Conservation (phyloP, 1,284 basidiomycete species). For the Thecaphora frezii region DNA sequence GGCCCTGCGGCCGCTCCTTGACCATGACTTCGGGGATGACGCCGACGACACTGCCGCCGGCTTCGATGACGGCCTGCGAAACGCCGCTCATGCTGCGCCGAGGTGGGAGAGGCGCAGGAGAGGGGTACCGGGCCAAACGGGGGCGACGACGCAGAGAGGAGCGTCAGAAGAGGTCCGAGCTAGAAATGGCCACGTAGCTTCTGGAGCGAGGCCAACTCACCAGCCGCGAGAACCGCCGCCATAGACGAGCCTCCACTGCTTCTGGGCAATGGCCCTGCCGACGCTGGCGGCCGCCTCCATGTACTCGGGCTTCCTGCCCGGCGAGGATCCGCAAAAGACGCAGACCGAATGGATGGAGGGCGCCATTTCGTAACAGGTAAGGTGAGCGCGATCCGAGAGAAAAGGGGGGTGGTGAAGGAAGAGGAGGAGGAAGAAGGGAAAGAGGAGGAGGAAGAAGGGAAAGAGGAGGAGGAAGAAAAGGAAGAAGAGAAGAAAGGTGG, state of each 20-base stretch:
- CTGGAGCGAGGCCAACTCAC: constrained; percentile 5
- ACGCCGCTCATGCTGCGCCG: constrained; percentile 72
- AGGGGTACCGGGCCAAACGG: too few relatives aligned
- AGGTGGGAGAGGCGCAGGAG: neutral
- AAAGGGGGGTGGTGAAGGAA: too few relatives aligned
- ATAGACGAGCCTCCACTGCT: constrained; percentile 75
- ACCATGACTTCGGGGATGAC: constrained; percentile 78
- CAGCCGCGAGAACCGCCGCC: constrained; percentile 81
- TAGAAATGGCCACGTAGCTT: neutral
- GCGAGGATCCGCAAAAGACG: constrained; percentile 58
- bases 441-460: too few relatives aligned
- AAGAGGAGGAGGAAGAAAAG: too few relatives aligned
- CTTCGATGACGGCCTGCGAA: constrained; percentile 70
- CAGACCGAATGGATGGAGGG: constrained; percentile 44
- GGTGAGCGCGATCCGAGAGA: too few relatives aligned
- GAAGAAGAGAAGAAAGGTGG: too few relatives aligned
- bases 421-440: too few relatives aligned
- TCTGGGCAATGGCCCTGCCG: constrained; percentile 71
- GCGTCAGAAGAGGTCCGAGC: neutral
- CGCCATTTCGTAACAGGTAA: too few relatives aligned
- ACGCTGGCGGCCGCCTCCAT: constrained; percentile 64
- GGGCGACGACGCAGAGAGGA: neutral
- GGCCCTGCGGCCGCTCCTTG: constrained; percentile 22
- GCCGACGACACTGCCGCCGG: constrained; percentile 76
- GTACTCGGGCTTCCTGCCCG: constrained; percentile 47